A percentile compares a stretch with the other conserved stretches of the same genome.
phyloP scores from a whole-genome alignment of 805 yeast genomes.

The Monosporozyma aquatica region DNA sequence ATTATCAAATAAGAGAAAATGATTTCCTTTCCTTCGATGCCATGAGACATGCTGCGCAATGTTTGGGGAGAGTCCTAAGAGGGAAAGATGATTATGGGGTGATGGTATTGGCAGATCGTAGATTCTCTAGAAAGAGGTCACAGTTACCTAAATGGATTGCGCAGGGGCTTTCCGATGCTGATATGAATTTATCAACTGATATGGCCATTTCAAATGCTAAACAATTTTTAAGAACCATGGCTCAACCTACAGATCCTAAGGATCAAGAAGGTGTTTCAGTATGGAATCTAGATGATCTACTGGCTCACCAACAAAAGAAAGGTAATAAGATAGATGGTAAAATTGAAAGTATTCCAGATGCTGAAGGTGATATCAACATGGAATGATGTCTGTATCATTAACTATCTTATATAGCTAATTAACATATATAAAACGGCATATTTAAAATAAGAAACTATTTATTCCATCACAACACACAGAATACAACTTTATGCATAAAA shows the following conservation, averaged over 20 bases:
- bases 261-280: conserved; percentile 93
- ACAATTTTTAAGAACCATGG: conserved; percentile 83
- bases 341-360: conserved; percentile 3
- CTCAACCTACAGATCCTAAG: conserved; percentile 82
- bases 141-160: conserved; percentile 97
- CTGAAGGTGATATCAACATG: conserved; percentile 24
- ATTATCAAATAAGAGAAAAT: conserved; percentile 84
- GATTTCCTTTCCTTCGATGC: conserved; percentile 97
- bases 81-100: conserved; percentile 99
- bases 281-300: conserved; percentile 71
- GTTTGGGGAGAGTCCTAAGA: conserved; percentile 91
- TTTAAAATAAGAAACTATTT: no score
- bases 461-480: no score
- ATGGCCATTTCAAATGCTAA: conserved; percentile 95
- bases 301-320: conserved; percentile 38
- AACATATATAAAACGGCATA: neutral
- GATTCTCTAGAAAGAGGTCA: conserved; percentile 75
- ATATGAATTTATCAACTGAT: conserved; percentile 85
- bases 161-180: conserved; percentile 87
- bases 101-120: conserved; percentile 93
- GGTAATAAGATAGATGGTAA: neutral
- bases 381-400: neutral
- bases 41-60: conserved; percentile 99
- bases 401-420: no score
- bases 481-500: no score